Evolutionary conservation across 441 rosid species (phyloP).

Genomic region (Manihot esculenta): DNA sequence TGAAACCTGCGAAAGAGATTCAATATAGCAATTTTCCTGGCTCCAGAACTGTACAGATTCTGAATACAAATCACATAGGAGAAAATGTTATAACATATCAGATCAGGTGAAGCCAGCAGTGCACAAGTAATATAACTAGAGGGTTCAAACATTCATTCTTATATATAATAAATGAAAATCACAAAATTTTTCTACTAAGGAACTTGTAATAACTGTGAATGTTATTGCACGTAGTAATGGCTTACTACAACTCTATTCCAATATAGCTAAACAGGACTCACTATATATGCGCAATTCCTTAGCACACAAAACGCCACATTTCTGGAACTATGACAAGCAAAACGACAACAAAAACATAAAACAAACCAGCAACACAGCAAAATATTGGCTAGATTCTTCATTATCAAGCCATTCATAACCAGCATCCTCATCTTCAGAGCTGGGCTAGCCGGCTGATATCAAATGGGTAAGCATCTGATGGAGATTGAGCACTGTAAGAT

Average conservation of each 20-base stretch:
- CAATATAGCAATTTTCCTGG: constrained; percentile 12
- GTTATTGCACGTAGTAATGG: neutral
- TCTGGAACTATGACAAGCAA: neutral
- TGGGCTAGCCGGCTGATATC: constrained; percentile 69
- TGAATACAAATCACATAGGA: neutral
- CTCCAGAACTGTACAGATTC: constrained; percentile 12
- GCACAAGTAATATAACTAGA: too few species aligned
- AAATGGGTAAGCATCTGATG: constrained; percentile 60
- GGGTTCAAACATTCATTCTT: too few species aligned
- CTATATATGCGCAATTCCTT: neutral
- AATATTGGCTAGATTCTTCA: neutral
- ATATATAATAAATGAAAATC: too few species aligned
- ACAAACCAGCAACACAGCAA: neutral
- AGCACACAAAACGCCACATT: neutral
- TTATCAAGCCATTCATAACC: neutral
- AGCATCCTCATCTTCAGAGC: constrained; percentile 36
- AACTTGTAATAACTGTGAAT: neutral
- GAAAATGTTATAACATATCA: neutral
- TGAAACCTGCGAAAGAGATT: constrained; percentile 8
- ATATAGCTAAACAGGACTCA: neutral
- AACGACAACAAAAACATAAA: neutral
- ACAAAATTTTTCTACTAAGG: too few species aligned
- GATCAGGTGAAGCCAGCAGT: neutral
- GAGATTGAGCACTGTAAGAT: constrained; percentile 65
- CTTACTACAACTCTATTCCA: neutral